phyloP scores from a whole-genome alignment of 352 stramenopile species.

The Phytophthora multivora region DNA sequence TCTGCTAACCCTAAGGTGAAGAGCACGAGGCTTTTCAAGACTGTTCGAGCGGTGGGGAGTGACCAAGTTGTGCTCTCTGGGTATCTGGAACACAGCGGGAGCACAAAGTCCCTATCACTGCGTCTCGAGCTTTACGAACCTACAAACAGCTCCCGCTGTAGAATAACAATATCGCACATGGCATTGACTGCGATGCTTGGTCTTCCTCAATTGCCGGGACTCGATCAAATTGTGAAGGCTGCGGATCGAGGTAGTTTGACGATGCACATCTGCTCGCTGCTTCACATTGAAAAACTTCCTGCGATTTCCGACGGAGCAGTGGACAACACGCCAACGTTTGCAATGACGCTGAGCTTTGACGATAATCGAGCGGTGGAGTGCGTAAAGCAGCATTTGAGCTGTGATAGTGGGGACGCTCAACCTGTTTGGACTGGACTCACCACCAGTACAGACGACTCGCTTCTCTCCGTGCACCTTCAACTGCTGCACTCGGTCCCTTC shows the following conservation, averaged over 20 bases:
- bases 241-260: conserved; percentile 20
- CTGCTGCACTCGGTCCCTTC: not conserved
- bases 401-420: not conserved
- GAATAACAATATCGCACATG: conserved; percentile 11
- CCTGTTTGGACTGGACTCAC: conserved; percentile 16
- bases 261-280: conserved; percentile 48
- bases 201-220: conserved; percentile 5
- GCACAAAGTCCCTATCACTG: not conserved
- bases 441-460: conserved; percentile 2
- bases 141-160: conserved; percentile 37
- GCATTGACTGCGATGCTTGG: conserved; percentile 19
- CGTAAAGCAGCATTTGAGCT: conserved; percentile 7
- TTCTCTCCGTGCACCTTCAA: conserved; percentile 23
- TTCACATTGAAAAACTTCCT: conserved; percentile 31
- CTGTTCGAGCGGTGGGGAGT: conserved; percentile 41
- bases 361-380: conserved; percentile 7
- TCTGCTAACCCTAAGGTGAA: not conserved
- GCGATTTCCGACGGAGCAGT: conserved; percentile 12
- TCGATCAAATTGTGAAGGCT: not conserved
- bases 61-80: conserved; percentile 46
- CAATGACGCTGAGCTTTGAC: conserved; percentile 22
- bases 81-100: conserved; percentile 11
- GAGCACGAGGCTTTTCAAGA: conserved; percentile 48
- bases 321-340: conserved; percentile 4
- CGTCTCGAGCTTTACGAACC: conserved; percentile 52